Percentiles rank a stretch among this genome's conserved stretches.
Conservation (phyloP, 495 filamentous ascomycete genomes). For the Hyphodiscus hymeniophilus region DNA sequence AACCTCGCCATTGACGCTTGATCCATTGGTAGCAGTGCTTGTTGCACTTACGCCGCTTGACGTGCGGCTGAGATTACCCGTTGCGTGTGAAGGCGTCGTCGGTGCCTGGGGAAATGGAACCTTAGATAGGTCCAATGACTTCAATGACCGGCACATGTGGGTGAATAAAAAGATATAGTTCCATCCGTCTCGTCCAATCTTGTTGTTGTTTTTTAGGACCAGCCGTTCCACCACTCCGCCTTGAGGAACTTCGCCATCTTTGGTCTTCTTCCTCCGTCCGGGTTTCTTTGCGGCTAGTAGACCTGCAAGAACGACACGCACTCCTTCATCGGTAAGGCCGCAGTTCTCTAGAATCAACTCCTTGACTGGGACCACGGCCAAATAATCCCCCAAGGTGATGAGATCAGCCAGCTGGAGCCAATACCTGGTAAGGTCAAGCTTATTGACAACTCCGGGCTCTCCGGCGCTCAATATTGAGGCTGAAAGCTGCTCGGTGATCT, state of each 20-base stretch:
- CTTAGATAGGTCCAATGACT: slow-evolving; percentile 77
- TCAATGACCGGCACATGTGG: slow-evolving; percentile 79
- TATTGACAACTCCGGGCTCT: slow-evolving; percentile 63
- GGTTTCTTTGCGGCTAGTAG: slow-evolving; percentile 66
- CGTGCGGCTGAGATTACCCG: slow-evolving; percentile 11
- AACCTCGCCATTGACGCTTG: slow-evolving; percentile 10
- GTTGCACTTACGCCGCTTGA: slow-evolving; percentile 16
- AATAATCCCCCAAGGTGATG: slow-evolving; percentile 81
- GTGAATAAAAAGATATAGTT: slow-evolving; percentile 84
- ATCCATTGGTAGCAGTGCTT: slow-evolving; percentile 1
- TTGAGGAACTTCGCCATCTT: slow-evolving; percentile 30
- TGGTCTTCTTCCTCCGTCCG: slow-evolving; percentile 30
- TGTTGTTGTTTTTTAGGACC: slow-evolving; percentile 80
- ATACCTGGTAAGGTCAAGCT: slow-evolving; percentile 76
- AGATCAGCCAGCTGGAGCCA: slow-evolving; percentile 76
- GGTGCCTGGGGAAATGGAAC: slow-evolving; percentile 63
- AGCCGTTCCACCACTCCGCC: slow-evolving; percentile 78
- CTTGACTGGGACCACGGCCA: slow-evolving; percentile 85
- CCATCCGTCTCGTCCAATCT: slow-evolving; percentile 83
- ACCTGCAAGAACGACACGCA: slow-evolving; percentile 79
- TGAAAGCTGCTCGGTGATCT: slow-evolving; percentile 79
- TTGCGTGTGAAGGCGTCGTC: neutral
- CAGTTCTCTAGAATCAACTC: slow-evolving; percentile 81
- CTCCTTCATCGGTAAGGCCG: slow-evolving; percentile 73
- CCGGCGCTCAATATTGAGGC: slow-evolving; percentile 51